phyloP scores from a whole-genome alignment of 208 protist genomes.

The Endotrypanum monterogeii region DNA sequence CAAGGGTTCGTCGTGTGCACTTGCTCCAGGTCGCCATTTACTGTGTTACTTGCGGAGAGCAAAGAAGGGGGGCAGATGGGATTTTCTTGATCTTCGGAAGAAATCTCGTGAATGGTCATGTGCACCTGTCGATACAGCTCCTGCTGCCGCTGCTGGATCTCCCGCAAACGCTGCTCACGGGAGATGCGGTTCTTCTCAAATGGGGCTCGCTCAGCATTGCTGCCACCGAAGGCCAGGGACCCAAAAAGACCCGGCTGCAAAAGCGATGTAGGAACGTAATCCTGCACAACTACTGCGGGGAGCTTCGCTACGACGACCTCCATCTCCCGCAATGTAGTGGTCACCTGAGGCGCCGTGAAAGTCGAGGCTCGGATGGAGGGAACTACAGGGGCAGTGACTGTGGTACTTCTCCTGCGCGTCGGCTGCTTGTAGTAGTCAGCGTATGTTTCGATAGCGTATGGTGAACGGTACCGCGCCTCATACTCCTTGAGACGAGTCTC shows the following conservation, averaged over 20 bases:
- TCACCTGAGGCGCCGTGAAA: constrained; percentile 16
- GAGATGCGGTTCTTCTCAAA: constrained; percentile 49
- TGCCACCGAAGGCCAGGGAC: constrained; percentile 50
- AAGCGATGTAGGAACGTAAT: constrained; percentile 42
- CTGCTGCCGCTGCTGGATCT: constrained; percentile 49
- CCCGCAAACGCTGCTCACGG: constrained; percentile 37
- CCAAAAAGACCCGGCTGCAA: constrained; percentile 40
- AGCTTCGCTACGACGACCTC: constrained; percentile 34
- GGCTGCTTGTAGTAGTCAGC: constrained; percentile 63
- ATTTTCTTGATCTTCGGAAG: not conserved
- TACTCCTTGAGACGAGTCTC: constrained; percentile 55
- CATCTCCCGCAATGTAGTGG: constrained; percentile 36
- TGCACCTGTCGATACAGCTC: constrained; percentile 42
- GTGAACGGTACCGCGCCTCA: constrained; percentile 45
- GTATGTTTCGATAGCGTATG: constrained; percentile 47
- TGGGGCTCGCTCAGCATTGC: constrained; percentile 20
- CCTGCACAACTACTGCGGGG: constrained; percentile 27
- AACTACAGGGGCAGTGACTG: not conserved
- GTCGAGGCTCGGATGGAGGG: constrained; percentile 11
- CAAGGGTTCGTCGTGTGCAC: not conserved
- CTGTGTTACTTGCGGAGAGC: not conserved
- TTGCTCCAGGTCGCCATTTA: not conserved
- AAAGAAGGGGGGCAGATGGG: not conserved
- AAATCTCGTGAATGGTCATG: constrained; percentile 15
- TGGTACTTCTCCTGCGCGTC: not conserved